These are phyloP conservation scores for Carex scoparia DNA, from an alignment of 176 grass and related monocot genomes.

Conservation along the genomic window DNA sequence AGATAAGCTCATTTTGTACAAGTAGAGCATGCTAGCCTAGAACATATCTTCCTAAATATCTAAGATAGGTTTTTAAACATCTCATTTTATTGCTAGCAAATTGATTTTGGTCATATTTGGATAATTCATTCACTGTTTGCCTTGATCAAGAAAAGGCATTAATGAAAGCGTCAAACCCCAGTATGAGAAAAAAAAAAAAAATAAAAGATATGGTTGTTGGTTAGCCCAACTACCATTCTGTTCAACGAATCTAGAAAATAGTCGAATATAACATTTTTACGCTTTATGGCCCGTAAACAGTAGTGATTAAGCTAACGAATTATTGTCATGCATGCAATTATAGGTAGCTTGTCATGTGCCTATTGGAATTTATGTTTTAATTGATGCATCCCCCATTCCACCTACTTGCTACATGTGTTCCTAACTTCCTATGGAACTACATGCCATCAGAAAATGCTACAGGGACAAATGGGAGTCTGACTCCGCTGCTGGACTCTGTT, in stretches of 20 bases:
- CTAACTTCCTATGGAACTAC: neutral
- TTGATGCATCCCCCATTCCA: neutral
- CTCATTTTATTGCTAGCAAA: neutral
- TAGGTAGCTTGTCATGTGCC: neutral
- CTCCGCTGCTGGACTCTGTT: no score
- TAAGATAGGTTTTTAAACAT: no score
- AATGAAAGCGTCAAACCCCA: neutral
- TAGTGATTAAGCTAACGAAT: neutral
- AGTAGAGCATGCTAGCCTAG: no score
- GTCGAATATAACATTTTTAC: neutral
- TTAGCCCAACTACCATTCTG: neutral
- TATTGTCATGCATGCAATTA: neutral
- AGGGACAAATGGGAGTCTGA: neutral
- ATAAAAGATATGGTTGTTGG: neutral
- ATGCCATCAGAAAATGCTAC: neutral
- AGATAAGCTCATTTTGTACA: no score
- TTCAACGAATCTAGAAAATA: neutral
- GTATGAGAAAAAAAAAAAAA: neutral
- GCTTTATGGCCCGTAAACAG: neutral
- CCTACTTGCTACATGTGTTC: neutral
- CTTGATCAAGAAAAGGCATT: neutral
- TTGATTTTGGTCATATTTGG: neutral
- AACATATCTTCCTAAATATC: no score
- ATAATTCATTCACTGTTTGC: neutral
- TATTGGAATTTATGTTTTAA: neutral